A percentile compares a stretch with the other conserved stretches of the same genome.
These are phyloP conservation scores for Aspergillus awamori DNA, from an alignment of 2,329 filamentous ascomycete genomes.

Conservation along the genomic window DNA sequence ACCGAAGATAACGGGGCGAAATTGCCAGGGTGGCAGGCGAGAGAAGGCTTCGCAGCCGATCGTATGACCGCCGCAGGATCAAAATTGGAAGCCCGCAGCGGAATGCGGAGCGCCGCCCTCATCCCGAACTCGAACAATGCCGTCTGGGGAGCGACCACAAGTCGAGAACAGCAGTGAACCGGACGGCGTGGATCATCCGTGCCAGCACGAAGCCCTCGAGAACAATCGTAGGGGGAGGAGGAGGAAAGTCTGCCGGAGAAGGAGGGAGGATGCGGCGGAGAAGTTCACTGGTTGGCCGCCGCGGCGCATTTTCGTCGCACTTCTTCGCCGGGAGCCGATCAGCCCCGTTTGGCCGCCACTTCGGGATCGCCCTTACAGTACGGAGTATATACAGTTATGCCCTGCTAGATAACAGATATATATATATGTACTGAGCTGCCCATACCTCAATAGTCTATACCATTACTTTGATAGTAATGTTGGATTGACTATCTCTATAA, in stretches of 20 bases:
- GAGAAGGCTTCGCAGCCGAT: slow-evolving; percentile 25
- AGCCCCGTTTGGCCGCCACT: background rate
- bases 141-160: slow-evolving; percentile 20
- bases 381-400: no score
- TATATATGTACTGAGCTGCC: background rate
- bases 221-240: background rate
- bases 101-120: slow-evolving; percentile 37
- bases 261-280: slow-evolving; percentile 13
- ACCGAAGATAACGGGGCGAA: background rate
- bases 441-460: slow-evolving; percentile 10
- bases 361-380: background rate
- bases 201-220: slow-evolving; percentile 11
- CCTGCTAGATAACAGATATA: no score
- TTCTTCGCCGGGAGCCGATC: slow-evolving; percentile 5
- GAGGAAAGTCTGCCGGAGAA: background rate
- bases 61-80: slow-evolving; percentile 33
- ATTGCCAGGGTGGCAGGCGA: slow-evolving; percentile 14
- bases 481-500: slow-evolving; percentile 10
- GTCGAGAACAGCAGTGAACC: slow-evolving; percentile 5
- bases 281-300: slow-evolving; percentile 12
- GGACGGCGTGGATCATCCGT: slow-evolving; percentile 14
- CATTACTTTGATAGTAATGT: background rate
- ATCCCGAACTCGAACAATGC: slow-evolving; percentile 32
- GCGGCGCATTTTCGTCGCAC: slow-evolving; percentile 14
- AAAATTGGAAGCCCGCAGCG: slow-evolving; percentile 36